Evolutionary conservation across 306 rosid species (phyloP), one percentile per base, ranked within the genome.

Genomic region (Cucurbita maxima): DNA sequence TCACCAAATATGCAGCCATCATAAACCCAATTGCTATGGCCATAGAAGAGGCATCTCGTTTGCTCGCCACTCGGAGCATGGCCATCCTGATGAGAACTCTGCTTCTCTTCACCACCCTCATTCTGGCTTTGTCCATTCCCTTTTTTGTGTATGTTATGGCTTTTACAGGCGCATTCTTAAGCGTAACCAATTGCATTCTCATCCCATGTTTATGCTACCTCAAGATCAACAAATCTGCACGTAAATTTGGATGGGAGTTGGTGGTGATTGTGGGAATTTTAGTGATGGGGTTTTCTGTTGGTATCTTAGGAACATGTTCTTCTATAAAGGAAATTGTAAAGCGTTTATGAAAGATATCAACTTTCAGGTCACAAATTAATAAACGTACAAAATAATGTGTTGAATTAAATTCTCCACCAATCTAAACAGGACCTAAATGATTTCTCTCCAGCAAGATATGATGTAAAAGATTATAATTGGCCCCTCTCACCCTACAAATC

Each of bases 171-270:
- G 85, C 96, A 2, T 87, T 82, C 64, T 53, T 84, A 45, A 34
- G 87, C 36, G 84, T 84, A 43, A 10, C 82, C 0, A 80, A 72
- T 8, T 79, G 96, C 11, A 34, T 82, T 57, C 16, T 91, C 43
- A 61, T 91, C 8, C 97, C 97, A 0, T 91, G 97, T 50, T 36
- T 82, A 0, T 86, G 86, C 78, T 87, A 91, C 82, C 84, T 91
- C 5, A 89, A 91, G 88, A 86, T 91, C 5, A 76, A 84, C 76
- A 76, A 73, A 76, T 48, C 72, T 22, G 84, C 88, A 16, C 66
- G 79, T 14, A 34, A 60, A 5, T 72, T 87, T 76, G 87, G 96
- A 63, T 66, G 78, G 0, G 91, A 89, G 14, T 79, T 87, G 34
- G 45, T 75, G 20, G 13, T 78, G 4, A 84, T 91, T 10, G 7